A percentile compares a stretch with the other conserved stretches of the same genome.
phyloP scores from a whole-genome alignment of 108 stramenopile genomes.

The Schizochytrium sp. region DNA sequence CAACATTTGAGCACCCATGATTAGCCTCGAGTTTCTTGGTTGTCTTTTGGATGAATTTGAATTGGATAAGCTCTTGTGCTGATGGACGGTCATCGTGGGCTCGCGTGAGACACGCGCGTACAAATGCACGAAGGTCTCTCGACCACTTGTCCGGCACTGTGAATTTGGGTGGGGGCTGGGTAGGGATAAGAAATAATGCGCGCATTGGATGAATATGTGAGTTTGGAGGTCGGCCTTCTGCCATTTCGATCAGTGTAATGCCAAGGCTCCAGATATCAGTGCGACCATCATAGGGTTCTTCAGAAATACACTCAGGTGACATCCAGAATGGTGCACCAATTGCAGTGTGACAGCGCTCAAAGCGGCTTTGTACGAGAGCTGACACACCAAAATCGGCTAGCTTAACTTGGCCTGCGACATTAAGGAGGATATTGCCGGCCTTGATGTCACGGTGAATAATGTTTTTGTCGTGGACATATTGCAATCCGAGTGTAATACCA shows the following conservation, averaged over 20 bases:
- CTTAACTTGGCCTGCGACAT: slow-evolving; percentile 87
- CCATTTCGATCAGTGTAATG: slow-evolving; percentile 97
- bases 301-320: slow-evolving; percentile 95
- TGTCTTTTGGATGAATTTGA: slow-evolving; percentile 63
- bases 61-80: slow-evolving; percentile 58
- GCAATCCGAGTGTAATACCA: slow-evolving; percentile 85
- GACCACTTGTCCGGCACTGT: slow-evolving; percentile 73
- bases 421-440: slow-evolving; percentile 91
- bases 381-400: slow-evolving; percentile 93
- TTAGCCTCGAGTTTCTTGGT: slow-evolving; percentile 29
- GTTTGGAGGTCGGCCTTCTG: slow-evolving; percentile 96
- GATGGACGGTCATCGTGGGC: slow-evolving; percentile 65
- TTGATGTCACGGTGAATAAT: slow-evolving; percentile 96
- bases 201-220: slow-evolving; percentile 90
- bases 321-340: slow-evolving; percentile 99
- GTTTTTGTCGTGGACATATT: slow-evolving; percentile 89
- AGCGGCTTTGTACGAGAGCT: slow-evolving; percentile 89
- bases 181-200: slow-evolving; percentile 77
- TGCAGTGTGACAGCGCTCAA: slow-evolving; percentile 95
- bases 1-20: slow-evolving; percentile 19
- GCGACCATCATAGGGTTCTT: slow-evolving; percentile 75
- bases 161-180: slow-evolving; percentile 75
- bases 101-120: slow-evolving; percentile 67
- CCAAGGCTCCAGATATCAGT: slow-evolving; percentile 98
- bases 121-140: slow-evolving; percentile 67